Evolutionary conservation across 2,329 filamentous ascomycete genomes (phyloP).

Genomic region (Talaromyces marneffei): DNA sequence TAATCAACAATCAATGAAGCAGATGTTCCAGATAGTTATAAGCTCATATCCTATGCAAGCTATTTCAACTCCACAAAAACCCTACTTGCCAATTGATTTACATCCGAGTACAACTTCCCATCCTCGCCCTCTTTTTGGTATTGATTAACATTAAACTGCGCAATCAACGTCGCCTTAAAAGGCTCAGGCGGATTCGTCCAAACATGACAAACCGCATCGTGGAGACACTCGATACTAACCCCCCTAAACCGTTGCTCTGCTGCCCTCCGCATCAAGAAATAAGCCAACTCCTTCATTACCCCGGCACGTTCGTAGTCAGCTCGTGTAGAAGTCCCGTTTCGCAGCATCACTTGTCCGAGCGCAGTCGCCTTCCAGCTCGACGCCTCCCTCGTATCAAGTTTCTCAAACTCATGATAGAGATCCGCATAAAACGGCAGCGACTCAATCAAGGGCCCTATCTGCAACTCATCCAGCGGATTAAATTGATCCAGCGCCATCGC

Average conservation of each 20-base stretch:
- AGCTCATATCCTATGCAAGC: neutral
- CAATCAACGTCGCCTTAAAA: neutral
- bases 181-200: conserved; percentile 16
- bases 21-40: neutral
- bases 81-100: neutral
- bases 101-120: neutral
- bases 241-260: conserved; percentile 26
- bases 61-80: conserved; percentile 2
- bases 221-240: conserved; percentile 32
- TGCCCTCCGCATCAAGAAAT: conserved; percentile 35
- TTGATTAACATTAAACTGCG: neutral
- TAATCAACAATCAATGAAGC: neutral
- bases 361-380: conserved; percentile 24
- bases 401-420: neutral
- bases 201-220: conserved; percentile 16
- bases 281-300: conserved; percentile 29
- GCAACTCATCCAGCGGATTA: conserved; percentile 20
- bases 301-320: conserved; percentile 30
- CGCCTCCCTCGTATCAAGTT: conserved; percentile 16
- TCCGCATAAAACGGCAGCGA: neutral
- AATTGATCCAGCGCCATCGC: conserved; percentile 31
- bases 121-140: neutral
- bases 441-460: neutral
- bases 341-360: conserved; percentile 27
- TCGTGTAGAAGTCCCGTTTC: conserved; percentile 34